Evolutionary conservation across 208 protist genomes (phyloP).

Genomic region (Lotmaria passim): DNA sequence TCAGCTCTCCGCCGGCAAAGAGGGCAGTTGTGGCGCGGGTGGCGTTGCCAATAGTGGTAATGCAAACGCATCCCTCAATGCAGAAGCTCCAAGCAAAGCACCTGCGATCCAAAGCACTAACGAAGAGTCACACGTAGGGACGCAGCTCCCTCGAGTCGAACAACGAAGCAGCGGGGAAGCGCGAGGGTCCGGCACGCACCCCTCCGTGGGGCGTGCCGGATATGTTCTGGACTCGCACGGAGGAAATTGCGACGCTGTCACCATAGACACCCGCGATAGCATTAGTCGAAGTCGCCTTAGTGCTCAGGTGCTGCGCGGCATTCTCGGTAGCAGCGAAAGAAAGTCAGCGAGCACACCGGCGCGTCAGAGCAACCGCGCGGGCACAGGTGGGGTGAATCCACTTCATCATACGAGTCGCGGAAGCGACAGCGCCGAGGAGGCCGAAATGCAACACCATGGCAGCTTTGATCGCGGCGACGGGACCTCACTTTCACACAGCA

Average conservation of each 20-base stretch:
- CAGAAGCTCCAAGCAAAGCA: neutral
- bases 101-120: too few species aligned
- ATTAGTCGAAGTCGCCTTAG: conserved; percentile 14
- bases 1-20: neutral
- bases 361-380: neutral
- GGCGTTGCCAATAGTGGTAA: neutral
- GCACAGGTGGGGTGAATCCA: conserved; percentile 9
- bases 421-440: neutral
- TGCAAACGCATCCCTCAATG: neutral
- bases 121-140: neutral
- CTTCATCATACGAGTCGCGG: conserved; percentile 6
- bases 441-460: conserved; percentile 2
- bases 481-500: conserved; percentile 9
- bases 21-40: neutral
- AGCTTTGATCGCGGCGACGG: conserved; percentile 5
- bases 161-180: conserved; percentile 8
- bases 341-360: neutral
- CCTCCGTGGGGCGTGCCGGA: neutral
- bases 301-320: conserved; percentile 14
- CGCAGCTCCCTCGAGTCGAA: neutral
- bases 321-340: conserved; percentile 9
- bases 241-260: conserved; percentile 1
- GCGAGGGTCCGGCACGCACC: neutral
- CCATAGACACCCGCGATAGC: conserved; percentile 21
- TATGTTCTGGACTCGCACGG: conserved; percentile 5